Base-by-base conservation (phyloP, 352 stramenopile genomes). In the Phytophthora pistaciae region DNA sequence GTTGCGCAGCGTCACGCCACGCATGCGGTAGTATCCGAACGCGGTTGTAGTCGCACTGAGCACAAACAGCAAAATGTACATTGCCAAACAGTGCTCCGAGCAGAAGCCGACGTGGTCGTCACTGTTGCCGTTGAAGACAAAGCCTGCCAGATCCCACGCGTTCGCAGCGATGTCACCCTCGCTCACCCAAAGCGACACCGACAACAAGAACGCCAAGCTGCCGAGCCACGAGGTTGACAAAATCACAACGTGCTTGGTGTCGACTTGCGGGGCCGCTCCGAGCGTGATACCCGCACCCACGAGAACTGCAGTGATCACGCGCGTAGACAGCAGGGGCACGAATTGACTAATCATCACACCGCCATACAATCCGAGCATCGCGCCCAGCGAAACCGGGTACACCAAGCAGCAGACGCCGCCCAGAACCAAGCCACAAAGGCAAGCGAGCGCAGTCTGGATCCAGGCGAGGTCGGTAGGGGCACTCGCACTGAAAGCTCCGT, bases 361-460 rank as follows among this genome's bases (percentile, higher is more conserved):
- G 6, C 85, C 56, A 55, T 93, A 94, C 54, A 94, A 78, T 9
- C 85, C 87, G 40, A 93, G 75, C 69, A 91, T 84, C 9, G 77
- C 87, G 13, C 85, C 85, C 3, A 95, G 67, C 6, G 86, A 87
- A 31, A 83, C 55, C 0, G 80, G 66, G 25, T 89, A 87, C 5
- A 94, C 60, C 46, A 97, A 61, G 61, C 82, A 85, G 50, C 82
- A 82, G 11, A 96, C 66, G 7, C 85, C 82, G 20, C 87, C 88
- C 66, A 97, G 85, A 3, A 96, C 87, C 14, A 85, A 46, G 9
- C 84, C 90, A 36, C 87, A 94, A 21, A 97, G 60, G 27, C 81
- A 88, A 9, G 87, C 87, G 66, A 97, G 75, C 8, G 79, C 60
- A 23, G 68, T 74, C 23, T 94, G 90, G 61, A 97, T 79, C 85